A percentile compares a stretch with the other conserved stretches of the same genome.
phyloP scores from a whole-genome alignment of 2,329 filamentous ascomycete genomes.

The Leptographium galeiforme region DNA sequence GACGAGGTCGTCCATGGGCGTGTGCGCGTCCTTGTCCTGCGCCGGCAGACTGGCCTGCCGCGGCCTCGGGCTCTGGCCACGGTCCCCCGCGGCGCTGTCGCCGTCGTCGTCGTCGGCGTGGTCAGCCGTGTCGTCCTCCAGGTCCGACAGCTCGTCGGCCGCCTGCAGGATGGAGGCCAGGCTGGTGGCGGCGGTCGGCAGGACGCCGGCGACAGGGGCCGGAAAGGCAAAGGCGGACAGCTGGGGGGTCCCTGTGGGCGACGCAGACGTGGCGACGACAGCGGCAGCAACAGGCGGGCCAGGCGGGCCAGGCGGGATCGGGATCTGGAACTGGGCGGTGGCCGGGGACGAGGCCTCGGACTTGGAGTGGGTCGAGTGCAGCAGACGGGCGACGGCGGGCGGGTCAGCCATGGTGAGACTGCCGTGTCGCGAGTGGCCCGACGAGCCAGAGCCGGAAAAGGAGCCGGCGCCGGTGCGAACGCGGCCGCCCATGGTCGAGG shows the following conservation, averaged over 20 bases:
- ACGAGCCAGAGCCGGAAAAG: neutral
- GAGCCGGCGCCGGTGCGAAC: conserved; percentile 4
- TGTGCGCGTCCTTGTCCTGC: conserved; percentile 28
- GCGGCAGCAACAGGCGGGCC: neutral
- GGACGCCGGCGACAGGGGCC: neutral
- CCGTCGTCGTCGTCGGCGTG: conserved; percentile 2
- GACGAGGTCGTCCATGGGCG: conserved; percentile 61
- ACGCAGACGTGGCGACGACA: neutral
- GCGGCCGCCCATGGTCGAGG: neutral
- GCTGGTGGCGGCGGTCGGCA: conserved; percentile 14
- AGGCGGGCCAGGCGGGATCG: too few species aligned
- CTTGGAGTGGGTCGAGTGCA: conserved; percentile 4
- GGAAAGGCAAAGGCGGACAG: neutral
- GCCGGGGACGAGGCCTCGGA: conserved; percentile 8
- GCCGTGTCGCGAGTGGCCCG: conserved; percentile 25
- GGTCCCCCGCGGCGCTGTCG: neutral
- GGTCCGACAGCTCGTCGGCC: conserved; percentile 32
- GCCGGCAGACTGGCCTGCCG: conserved; percentile 37
- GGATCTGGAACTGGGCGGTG: neutral
- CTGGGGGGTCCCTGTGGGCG: neutral
- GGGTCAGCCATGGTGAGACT: conserved; percentile 18
- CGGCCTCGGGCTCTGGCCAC: conserved; percentile 20
- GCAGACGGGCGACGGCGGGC: conserved; percentile 6
- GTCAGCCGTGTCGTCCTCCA: conserved; percentile 14
- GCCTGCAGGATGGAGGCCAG: conserved; percentile 44